Evolutionary conservation across 2,329 filamentous ascomycete species (phyloP), one percentile per base, ranked within the genome.

Genomic region (Aspergillus hiratsukae): DNA sequence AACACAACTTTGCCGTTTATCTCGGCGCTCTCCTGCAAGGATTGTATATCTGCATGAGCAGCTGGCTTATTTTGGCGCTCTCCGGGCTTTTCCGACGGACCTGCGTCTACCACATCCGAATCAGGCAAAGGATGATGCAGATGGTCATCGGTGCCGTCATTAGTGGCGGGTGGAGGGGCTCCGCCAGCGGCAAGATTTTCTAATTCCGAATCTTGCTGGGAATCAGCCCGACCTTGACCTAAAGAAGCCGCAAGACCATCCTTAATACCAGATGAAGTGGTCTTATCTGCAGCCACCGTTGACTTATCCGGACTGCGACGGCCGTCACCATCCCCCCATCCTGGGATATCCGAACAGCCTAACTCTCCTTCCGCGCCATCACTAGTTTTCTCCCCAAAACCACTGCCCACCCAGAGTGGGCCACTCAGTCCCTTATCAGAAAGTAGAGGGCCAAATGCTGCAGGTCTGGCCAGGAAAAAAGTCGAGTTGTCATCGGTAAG

Each of bases 401-500:
- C 91, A 67, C 87, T 93, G 4, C 93, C 93, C 55, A 96, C 89
- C 93, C 93, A 97, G 52, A 99, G 78, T 70, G 92, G 89, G 17
- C 91, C 92, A 68, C 90, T 96, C 61, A 97, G 76, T 27, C 94
- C 93, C 56, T 83, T 85, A 11, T 80, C 73, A 0, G 89, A 89
- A 41, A 99, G 78, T 41, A 83, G 77, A 4, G 94, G 91, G 0
- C 94, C 94, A 76, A 97, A 99, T 41, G 91, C 92, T 53, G 94
- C 94, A 58, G 94, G 94, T 50, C 94, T 83, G 46, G 94, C 92
- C 54, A 96, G 82, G 76, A 99, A 99, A 65, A 95, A 96, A 11
- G 94, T 99, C 64, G 91, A 96, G 75, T 99, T 99, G 75, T 99
- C 94, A 74, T 97, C 91, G 68, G 92, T 96, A 59, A 99, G 83